Evolutionary conservation across 176 grass and related monocot species (phyloP).

Genomic region (Cenchrus fungigraminus): DNA sequence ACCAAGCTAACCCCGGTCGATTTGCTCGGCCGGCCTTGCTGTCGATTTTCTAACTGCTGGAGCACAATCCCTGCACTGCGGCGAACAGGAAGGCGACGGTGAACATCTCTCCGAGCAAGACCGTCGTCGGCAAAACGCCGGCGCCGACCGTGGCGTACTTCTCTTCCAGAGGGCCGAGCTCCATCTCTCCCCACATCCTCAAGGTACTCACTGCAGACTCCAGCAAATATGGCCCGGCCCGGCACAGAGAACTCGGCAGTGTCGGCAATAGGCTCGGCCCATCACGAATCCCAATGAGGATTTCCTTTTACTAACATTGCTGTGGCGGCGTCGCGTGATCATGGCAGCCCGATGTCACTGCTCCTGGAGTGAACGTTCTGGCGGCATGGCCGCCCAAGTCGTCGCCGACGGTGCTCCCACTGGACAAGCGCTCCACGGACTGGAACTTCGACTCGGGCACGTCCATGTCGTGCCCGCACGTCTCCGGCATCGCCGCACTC

Average conservation of each 20-base stretch:
- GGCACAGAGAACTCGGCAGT: no score
- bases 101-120: conserved; percentile 54
- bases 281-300: not conserved
- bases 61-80: not conserved
- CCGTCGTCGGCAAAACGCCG: conserved; percentile 50
- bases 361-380: conserved; percentile 82
- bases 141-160: conserved; percentile 76
- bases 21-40: not conserved
- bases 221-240: not conserved
- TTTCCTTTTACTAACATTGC: no score
- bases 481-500: conserved; percentile 82
- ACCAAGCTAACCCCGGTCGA: not conserved
- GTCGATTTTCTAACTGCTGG: not conserved
- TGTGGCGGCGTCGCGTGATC: no score
- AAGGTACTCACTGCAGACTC: conserved; percentile 44
- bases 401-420: conserved; percentile 66
- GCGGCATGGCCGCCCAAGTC: conserved; percentile 80
- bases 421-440: conserved; percentile 54
- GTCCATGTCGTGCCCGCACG: conserved; percentile 93
- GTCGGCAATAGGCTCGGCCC: not conserved
- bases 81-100: conserved; percentile 46
- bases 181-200: conserved; percentile 74
- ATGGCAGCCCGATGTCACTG: conserved; percentile 81
- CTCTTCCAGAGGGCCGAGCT: conserved; percentile 89
- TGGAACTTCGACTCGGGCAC: conserved; percentile 93